Conservation (phyloP, 2,329 filamentous ascomycete species). For the Pseudogymnoascus sp. region DNA sequence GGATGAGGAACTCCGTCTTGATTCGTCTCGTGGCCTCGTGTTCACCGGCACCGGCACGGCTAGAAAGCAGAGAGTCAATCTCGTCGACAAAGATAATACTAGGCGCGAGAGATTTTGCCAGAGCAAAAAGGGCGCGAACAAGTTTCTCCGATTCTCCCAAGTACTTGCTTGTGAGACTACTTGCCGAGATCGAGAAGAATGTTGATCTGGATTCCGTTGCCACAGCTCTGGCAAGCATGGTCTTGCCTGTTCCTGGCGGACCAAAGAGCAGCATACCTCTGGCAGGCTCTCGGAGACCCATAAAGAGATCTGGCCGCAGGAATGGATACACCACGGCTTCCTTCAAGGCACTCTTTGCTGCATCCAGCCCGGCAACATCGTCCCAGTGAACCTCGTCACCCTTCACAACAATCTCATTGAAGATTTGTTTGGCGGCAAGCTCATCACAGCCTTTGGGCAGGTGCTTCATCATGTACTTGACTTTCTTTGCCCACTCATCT, state of each 20-base stretch:
- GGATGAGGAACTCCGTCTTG: conserved; percentile 96
- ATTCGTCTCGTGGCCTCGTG: conserved; percentile 90
- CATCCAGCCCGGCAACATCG: conserved; percentile 84
- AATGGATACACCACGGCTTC: conserved; percentile 98
- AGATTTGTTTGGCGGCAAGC: conserved; percentile 76
- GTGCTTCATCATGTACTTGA: conserved; percentile 62
- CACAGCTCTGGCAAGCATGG: conserved; percentile 90
- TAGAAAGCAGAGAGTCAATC: conserved; percentile 87
- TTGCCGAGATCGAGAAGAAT: conserved; percentile 95
- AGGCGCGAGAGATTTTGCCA: conserved; percentile 84
- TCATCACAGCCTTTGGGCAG: conserved; percentile 78
- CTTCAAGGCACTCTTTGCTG: conserved; percentile 84
- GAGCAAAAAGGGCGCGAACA: conserved; percentile 79
- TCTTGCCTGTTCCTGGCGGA: conserved; percentile 96
- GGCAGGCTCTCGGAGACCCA: conserved; percentile 88
- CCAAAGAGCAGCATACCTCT: conserved; percentile 94
- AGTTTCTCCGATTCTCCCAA: conserved; percentile 95
- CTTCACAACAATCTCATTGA: conserved; percentile 91
- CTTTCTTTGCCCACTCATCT: conserved; percentile 53
- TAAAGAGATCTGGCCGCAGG: conserved; percentile 88
- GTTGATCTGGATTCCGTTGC: conserved; percentile 92
- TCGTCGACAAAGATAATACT: conserved; percentile 98
- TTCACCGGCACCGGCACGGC: conserved; percentile 74
- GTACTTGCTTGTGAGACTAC: conserved; percentile 90
- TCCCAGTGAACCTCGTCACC: conserved; percentile 94